Conservation (phyloP, 2,329 filamentous ascomycete species). For the Fusarium sp. region DNA sequence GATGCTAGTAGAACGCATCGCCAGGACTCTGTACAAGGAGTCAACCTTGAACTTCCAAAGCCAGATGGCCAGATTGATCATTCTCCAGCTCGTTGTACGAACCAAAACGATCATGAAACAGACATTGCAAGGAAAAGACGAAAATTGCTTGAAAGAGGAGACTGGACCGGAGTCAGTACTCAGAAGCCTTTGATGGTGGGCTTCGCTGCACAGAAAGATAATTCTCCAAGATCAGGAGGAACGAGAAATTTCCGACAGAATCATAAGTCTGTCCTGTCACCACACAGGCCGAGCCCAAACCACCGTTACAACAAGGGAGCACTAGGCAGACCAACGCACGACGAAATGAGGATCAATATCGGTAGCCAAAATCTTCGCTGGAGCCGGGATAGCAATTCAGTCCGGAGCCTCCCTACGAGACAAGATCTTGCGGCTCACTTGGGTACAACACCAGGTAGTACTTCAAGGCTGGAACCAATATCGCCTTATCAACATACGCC, state of each 20-base stretch:
- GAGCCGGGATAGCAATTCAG: conserved; percentile 45
- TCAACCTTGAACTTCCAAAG: not conserved
- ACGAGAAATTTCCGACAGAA: conserved; percentile 1
- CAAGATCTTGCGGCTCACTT: not conserved
- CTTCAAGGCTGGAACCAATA: not conserved
- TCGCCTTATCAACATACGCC: not conserved
- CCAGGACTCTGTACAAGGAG: not conserved
- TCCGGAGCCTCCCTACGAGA: conserved; percentile 34
- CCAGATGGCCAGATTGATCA: not conserved
- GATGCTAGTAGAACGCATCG: not conserved
- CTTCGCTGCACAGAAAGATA: conserved; percentile 29
- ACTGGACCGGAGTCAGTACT: conserved; percentile 49
- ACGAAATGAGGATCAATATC: conserved; percentile 45
- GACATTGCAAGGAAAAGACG: conserved; percentile 42
- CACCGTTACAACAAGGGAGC: not conserved
- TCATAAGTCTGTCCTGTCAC: not conserved
- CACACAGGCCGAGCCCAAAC: not conserved
- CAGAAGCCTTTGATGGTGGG: conserved; percentile 47
- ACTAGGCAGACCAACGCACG: not conserved
- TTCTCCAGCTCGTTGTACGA: not conserved
- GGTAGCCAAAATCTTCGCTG: conserved; percentile 47
- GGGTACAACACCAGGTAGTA: not conserved
- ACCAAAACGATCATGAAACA: not conserved
- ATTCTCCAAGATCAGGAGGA: not conserved
- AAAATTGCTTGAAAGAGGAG: conserved; percentile 42